Conservation (phyloP, 805 yeast species). For the Ogataea pini region DNA sequence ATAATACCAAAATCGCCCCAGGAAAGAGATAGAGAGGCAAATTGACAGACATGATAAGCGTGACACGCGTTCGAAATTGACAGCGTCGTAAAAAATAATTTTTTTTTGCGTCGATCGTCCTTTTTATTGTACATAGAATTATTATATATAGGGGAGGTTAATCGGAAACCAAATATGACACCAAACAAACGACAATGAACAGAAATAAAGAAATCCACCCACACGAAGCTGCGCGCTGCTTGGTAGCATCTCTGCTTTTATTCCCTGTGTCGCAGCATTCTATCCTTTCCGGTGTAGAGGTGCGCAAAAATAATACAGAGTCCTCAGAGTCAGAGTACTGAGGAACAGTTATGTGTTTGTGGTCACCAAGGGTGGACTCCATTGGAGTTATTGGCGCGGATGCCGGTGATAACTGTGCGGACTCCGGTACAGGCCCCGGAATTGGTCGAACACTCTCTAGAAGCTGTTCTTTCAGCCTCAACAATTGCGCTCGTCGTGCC, state of each 20-base stretch:
- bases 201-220: background rate
- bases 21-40: slow-evolving; percentile 12
- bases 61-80: slow-evolving; percentile 15
- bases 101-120: slow-evolving; percentile 19
- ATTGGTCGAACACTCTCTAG: slow-evolving; percentile 1
- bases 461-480: slow-evolving; percentile 7
- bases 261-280: background rate
- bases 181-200: background rate
- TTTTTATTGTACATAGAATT: slow-evolving; percentile 3
- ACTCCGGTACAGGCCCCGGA: background rate
- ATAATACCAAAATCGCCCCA: slow-evolving; percentile 1
- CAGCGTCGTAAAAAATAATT: slow-evolving; percentile 9
- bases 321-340: background rate
- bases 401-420: background rate
- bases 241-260: background rate
- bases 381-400: background rate
- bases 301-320: background rate
- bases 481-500: slow-evolving; percentile 5
- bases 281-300: slow-evolving; percentile 2
- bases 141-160: slow-evolving; percentile 3
- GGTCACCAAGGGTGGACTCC: background rate
- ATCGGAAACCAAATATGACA: slow-evolving; percentile 17
- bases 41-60: slow-evolving; percentile 18
- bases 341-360: no score
- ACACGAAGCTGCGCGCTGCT: background rate